A percentile compares a stretch with the other conserved stretches of the same genome.
Evolutionary conservation across 306 rosid species (phyloP).

Genomic region (peach (Prunus persica)): DNA sequence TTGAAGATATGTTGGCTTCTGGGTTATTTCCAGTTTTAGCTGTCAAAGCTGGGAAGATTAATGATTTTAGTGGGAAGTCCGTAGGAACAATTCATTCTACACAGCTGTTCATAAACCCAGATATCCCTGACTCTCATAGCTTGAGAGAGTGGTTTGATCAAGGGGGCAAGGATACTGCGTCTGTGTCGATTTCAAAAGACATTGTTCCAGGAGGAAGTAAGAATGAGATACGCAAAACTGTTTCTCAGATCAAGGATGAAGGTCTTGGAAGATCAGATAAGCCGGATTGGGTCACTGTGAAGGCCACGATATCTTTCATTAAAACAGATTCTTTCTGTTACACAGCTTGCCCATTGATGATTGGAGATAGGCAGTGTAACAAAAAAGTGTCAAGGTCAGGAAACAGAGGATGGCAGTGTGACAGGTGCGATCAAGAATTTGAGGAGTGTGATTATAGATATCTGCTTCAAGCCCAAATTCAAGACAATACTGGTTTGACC

Average conservation of each 20-base stretch:
- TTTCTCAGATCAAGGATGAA: slow-evolving; percentile 91
- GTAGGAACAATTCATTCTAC: slow-evolving; percentile 85
- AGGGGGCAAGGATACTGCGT: slow-evolving; percentile 66
- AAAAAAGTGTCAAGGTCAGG: slow-evolving; percentile 79
- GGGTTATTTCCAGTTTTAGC: slow-evolving; percentile 76
- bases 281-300: slow-evolving; percentile 91
- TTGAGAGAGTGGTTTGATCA: slow-evolving; percentile 80
- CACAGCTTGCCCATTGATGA: slow-evolving; percentile 93
- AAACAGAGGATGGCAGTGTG: slow-evolving; percentile 71
- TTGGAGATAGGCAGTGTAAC: slow-evolving; percentile 90
- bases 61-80: slow-evolving; percentile 88
- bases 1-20: slow-evolving; percentile 65
- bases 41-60: slow-evolving; percentile 89
- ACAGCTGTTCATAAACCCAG: slow-evolving; percentile 86
- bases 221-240: slow-evolving; percentile 79
- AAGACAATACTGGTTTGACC: slow-evolving; percentile 79
- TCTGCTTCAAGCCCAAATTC: slow-evolving; percentile 96
- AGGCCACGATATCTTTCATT: slow-evolving; percentile 77
- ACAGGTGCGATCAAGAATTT: slow-evolving; percentile 89
- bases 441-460: slow-evolving; percentile 93
- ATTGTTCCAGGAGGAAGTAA: slow-evolving; percentile 52
- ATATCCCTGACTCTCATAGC: slow-evolving; percentile 59
- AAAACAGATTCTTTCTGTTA: slow-evolving; percentile 88
- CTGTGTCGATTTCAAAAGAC: slow-evolving; percentile 79
- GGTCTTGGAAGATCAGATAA: slow-evolving; percentile 91